Conservation (phyloP, 2,329 filamentous ascomycete genomes). For the Dactylellina parvicollis region DNA sequence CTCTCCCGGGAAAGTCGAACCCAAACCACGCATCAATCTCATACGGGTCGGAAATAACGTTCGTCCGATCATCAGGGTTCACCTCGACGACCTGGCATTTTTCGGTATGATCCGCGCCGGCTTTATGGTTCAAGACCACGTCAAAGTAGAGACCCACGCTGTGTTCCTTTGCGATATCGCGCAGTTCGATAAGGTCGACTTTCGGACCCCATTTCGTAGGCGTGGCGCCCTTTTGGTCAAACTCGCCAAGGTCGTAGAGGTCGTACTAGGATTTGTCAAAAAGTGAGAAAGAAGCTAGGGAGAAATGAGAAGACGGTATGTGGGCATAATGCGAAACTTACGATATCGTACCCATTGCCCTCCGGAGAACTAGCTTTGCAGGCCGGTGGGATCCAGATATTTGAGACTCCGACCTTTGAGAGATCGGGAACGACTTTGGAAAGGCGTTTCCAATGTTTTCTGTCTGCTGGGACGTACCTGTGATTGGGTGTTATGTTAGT, state of each 20-base stretch:
- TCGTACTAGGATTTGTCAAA: conserved; percentile 68
- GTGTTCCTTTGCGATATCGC: conserved; percentile 65
- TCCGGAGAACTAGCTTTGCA: conserved; percentile 72
- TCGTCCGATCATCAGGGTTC: conserved; percentile 69
- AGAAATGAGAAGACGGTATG: too few relatives aligned
- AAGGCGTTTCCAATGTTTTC: conserved; percentile 71
- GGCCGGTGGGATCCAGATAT: conserved; percentile 75
- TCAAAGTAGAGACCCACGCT: conserved; percentile 74
- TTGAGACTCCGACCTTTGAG: conserved; percentile 70
- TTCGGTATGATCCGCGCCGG: conserved; percentile 73
- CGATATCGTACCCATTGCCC: conserved; percentile 74
- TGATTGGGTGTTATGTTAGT: neutral
- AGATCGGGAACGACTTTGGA: conserved; percentile 66
- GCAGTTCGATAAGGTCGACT: conserved; percentile 69
- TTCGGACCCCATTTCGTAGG: conserved; percentile 76
- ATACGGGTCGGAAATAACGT: conserved; percentile 67
- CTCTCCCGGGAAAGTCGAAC: conserved; percentile 72
- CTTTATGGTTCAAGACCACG: conserved; percentile 77
- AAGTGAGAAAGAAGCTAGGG: neutral
- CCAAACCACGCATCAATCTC: conserved; percentile 76
- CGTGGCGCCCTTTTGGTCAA: conserved; percentile 73
- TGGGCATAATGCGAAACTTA: too few relatives aligned
- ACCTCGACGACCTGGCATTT: conserved; percentile 72
- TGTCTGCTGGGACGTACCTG: conserved; percentile 71
- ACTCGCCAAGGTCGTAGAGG: conserved; percentile 76